Conservation (phyloP, 169 alveolate genomes). For the Babesia divergens region DNA sequence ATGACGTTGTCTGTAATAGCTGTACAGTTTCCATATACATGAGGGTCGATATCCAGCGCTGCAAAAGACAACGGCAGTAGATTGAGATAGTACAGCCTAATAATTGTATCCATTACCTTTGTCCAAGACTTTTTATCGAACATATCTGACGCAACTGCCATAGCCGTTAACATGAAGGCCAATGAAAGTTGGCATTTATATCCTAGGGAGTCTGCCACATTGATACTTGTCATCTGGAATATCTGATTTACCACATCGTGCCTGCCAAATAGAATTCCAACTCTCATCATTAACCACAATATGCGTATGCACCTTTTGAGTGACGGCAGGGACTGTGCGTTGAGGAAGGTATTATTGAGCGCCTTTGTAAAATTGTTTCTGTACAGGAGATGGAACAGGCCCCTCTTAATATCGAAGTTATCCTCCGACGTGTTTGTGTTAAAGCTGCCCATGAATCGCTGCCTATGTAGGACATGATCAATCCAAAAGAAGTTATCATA, state of each 20-base stretch:
- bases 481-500: slow-evolving; percentile 54
- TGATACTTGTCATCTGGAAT: slow-evolving; percentile 41
- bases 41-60: slow-evolving; percentile 52
- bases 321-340: neutral
- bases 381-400: slow-evolving; percentile 30
- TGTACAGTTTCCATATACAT: slow-evolving; percentile 21
- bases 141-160: slow-evolving; percentile 49
- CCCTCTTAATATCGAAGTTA: neutral
- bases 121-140: slow-evolving; percentile 55
- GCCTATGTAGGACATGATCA: slow-evolving; percentile 55
- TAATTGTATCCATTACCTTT: slow-evolving; percentile 48
- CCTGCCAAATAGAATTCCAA: slow-evolving; percentile 19
- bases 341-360: slow-evolving; percentile 3
- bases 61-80: slow-evolving; percentile 59
- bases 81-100: slow-evolving; percentile 54
- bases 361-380: slow-evolving; percentile 13
- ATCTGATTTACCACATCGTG: slow-evolving; percentile 25
- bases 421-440: neutral
- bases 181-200: slow-evolving; percentile 61
- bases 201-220: slow-evolving; percentile 38
- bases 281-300: slow-evolving; percentile 42
- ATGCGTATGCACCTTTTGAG: slow-evolving; percentile 41
- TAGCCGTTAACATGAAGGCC: slow-evolving; percentile 33
- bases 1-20: slow-evolving; percentile 18
- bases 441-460: slow-evolving; percentile 29